Conservation (phyloP, 2,329 filamentous ascomycete species). For the Botrytis elliptica region DNA sequence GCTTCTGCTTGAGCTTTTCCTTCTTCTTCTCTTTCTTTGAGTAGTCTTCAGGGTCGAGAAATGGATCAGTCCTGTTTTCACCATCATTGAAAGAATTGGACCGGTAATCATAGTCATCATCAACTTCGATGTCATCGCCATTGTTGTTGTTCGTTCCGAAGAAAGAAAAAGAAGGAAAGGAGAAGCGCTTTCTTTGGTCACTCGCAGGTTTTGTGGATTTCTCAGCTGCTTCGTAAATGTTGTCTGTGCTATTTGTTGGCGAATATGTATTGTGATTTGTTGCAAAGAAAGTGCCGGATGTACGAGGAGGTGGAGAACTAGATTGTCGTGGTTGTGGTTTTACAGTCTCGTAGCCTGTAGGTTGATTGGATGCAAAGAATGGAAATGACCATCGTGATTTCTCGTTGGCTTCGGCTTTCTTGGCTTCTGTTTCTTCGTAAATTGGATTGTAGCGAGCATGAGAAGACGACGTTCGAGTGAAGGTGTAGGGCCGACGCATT, state of each 20-base stretch:
- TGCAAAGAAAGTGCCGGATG: slow-evolving; percentile 3
- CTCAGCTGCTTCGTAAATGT: not conserved
- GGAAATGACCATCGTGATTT: not conserved
- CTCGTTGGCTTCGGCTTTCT: not conserved
- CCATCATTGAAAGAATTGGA: not conserved
- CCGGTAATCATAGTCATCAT: not conserved
- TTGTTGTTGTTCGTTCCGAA: not conserved
- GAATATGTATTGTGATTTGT: slow-evolving; percentile 4
- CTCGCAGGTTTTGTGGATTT: not conserved
- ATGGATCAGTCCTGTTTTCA: not conserved
- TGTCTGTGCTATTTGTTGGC: not conserved
- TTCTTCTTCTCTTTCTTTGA: not conserved
- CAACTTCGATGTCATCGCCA: not conserved
- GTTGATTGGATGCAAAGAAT: too few species aligned
- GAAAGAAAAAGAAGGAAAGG: not conserved
- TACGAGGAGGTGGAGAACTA: not conserved
- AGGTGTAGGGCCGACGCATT: slow-evolving; percentile 7
- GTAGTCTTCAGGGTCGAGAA: not conserved
- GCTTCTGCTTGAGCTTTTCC: not conserved
- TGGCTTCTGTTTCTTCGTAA: not conserved
- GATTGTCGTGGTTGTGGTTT: not conserved
- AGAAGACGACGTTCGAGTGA: not conserved
- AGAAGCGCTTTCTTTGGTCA: not conserved
- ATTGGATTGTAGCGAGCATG: slow-evolving; percentile 17
- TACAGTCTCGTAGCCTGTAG: not conserved